phyloP scores from a whole-genome alignment of 495 filamentous ascomycete genomes.

The Aspergillus bertholletiae region DNA sequence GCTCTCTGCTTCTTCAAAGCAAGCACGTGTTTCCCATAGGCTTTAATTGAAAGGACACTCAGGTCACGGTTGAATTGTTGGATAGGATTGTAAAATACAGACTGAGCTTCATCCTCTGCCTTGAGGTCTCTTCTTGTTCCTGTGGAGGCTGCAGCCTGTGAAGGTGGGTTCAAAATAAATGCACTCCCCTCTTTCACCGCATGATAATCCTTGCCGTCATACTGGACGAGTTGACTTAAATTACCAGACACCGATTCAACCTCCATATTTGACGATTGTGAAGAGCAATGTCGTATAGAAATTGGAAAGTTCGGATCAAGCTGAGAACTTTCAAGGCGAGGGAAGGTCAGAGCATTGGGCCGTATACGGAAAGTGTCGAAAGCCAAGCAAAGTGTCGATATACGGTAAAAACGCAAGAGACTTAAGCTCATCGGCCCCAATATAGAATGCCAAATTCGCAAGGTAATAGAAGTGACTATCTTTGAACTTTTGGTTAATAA shows the following conservation, averaged over 20 bases:
- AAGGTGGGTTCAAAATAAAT: slow-evolving; percentile 57
- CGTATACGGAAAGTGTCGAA: neutral
- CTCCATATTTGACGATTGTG: slow-evolving; percentile 1
- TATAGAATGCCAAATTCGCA: neutral
- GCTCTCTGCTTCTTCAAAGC: slow-evolving; percentile 33
- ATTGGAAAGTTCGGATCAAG: neutral
- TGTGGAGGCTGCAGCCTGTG: slow-evolving; percentile 44
- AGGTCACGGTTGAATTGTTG: slow-evolving; percentile 98
- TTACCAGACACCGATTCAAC: neutral
- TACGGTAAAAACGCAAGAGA: neutral
- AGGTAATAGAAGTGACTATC: neutral
- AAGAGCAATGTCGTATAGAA: neutral
- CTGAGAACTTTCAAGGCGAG: neutral
- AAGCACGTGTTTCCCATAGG: slow-evolving; percentile 68
- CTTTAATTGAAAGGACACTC: slow-evolving; percentile 84
- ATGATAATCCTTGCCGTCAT: slow-evolving; percentile 52
- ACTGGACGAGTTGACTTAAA: slow-evolving; percentile 22
- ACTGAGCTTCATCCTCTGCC: slow-evolving; percentile 55
- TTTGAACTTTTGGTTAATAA: neutral
- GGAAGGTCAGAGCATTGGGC: neutral
- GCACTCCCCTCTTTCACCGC: slow-evolving; percentile 68
- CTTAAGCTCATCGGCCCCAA: neutral
- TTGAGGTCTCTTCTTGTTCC: slow-evolving; percentile 38
- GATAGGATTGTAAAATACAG: slow-evolving; percentile 97
- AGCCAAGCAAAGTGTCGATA: neutral